Evolutionary conservation across 2,329 filamentous ascomycete species (phyloP).

Genomic region (Parafenestella ontariensis): DNA sequence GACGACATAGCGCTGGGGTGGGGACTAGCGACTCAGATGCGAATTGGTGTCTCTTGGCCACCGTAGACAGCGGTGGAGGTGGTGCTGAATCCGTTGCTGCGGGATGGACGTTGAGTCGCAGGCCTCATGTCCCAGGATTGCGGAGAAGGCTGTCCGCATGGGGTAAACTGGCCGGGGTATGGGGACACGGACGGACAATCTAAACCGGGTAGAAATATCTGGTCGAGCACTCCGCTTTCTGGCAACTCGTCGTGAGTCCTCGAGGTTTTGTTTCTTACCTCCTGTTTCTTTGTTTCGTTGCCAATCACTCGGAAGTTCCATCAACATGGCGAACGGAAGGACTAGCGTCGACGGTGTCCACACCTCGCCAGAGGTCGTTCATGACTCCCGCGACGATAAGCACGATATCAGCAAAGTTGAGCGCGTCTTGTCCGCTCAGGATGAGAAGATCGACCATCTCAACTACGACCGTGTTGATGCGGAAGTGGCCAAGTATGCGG

Average conservation of each 20-base stretch:
- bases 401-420: conserved; percentile 56
- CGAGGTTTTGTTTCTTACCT: conserved; percentile 15
- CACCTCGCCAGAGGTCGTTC: conserved; percentile 21
- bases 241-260: conserved; percentile 24
- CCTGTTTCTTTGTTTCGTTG: conserved; percentile 14
- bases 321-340: conserved; percentile 28
- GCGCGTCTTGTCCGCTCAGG: conserved; percentile 54
- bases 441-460: conserved; percentile 60
- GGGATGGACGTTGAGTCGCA: conserved; percentile 19
- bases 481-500: conserved; percentile 74
- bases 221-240: conserved; percentile 19
- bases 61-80: conserved; percentile 10
- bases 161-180: conserved; percentile 27
- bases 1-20: conserved; percentile 14
- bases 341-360: conserved; percentile 24
- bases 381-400: conserved; percentile 26
- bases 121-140: conserved; percentile 20
- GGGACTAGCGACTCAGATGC: conserved; percentile 21
- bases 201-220: conserved; percentile 34
- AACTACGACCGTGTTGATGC: conserved; percentile 69
- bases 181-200: conserved; percentile 28
- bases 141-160: conserved; percentile 28
- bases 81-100: conserved; percentile 13
- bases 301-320: conserved; percentile 15
- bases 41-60: conserved; percentile 9